Conservation (phyloP, 306 rosid species). For the Rosa lucieae region DNA sequence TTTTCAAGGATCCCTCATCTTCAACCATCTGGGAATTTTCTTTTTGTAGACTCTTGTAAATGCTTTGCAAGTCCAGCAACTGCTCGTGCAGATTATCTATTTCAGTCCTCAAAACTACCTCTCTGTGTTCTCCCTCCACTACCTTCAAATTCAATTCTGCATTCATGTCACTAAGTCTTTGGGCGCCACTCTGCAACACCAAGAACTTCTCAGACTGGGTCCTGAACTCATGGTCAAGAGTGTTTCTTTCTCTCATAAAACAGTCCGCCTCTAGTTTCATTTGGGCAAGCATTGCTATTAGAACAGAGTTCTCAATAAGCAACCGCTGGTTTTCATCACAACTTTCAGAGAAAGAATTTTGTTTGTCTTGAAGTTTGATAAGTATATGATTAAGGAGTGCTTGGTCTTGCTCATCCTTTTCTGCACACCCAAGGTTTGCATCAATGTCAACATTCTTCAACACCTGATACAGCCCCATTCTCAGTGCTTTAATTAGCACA, state of each 20-base stretch:
- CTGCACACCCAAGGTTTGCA: constrained; percentile 24
- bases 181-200: constrained; percentile 51
- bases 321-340: constrained; percentile 50
- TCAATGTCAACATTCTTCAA: constrained; percentile 49
- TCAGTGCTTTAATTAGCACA: constrained; percentile 51
- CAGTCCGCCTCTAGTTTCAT: constrained; percentile 43
- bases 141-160: constrained; percentile 58
- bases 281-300: constrained; percentile 57
- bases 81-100: constrained; percentile 44
- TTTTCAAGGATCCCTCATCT: constrained; percentile 53
- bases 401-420: constrained; percentile 47
- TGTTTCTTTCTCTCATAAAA: constrained; percentile 48
- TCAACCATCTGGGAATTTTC: constrained; percentile 49
- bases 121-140: constrained; percentile 55
- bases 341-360: constrained; percentile 35
- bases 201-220: constrained; percentile 51
- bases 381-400: constrained; percentile 46
- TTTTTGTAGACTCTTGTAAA: constrained; percentile 48
- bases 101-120: constrained; percentile 41
- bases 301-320: constrained; percentile 66
- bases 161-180: constrained; percentile 48
- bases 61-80: constrained; percentile 49
- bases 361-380: constrained; percentile 54
- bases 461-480: constrained; percentile 66
- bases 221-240: constrained; percentile 47